A percentile compares a stretch with the other conserved stretches of the same genome.
These are phyloP conservation scores for Aspergillus fumigatiaffinis DNA, from an alignment of 2,329 filamentous ascomycete species.

Conservation along the genomic window DNA sequence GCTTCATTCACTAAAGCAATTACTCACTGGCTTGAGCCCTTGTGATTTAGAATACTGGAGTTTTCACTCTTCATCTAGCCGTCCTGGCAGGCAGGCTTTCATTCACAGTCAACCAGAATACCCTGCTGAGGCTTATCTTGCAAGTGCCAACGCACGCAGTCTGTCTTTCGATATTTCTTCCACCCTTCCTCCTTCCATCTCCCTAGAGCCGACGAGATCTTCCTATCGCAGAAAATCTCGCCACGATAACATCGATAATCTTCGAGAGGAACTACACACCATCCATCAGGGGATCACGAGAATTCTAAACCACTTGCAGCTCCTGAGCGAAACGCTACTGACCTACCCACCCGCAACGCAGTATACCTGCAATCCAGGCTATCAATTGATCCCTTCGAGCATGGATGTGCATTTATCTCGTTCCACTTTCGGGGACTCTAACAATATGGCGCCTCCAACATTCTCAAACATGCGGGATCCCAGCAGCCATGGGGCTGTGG, in stretches of 20 bases:
- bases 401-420: constrained; percentile 9
- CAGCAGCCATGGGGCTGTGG: background rate
- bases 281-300: constrained; percentile 4
- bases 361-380: background rate
- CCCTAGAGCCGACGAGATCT: background rate
- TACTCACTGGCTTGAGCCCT: constrained; percentile 4
- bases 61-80: background rate
- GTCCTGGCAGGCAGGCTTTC: background rate
- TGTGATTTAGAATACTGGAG: constrained; percentile 13
- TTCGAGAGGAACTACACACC: constrained; percentile 5
- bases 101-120: background rate
- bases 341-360: background rate
- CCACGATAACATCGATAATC: constrained; percentile 2
- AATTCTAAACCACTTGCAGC: constrained; percentile 2
- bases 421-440: constrained; percentile 2
- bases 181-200: background rate
- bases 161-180: background rate
- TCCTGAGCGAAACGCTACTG: background rate
- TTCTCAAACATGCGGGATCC: background rate
- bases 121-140: background rate
- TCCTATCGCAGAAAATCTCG: background rate
- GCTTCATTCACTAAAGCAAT: constrained; percentile 4
- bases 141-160: background rate
- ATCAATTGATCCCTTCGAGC: background rate
- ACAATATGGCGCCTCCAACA: background rate